Percentiles rank a stretch among this genome's conserved stretches.
Evolutionary conservation across 1,284 basidiomycete species (phyloP).

Genomic region (Grifola frondosa): DNA sequence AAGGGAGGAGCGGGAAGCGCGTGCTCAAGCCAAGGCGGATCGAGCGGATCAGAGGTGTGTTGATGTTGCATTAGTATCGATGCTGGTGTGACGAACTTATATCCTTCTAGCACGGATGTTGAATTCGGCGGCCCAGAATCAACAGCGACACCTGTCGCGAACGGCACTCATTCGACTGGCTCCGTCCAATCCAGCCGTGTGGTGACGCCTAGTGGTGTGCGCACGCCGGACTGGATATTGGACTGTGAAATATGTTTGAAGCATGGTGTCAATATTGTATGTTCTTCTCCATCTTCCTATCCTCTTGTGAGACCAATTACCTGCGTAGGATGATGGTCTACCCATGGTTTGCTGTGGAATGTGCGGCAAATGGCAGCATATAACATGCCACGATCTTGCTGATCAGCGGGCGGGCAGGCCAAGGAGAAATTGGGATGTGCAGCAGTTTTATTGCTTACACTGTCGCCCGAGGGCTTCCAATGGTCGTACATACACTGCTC

Average conservation of each 20-base stretch:
- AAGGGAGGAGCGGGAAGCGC: slow-evolving; percentile 45
- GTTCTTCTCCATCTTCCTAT: slow-evolving; percentile 21
- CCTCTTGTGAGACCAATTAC: slow-evolving; percentile 5
- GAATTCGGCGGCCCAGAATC: slow-evolving; percentile 15
- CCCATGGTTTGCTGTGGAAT: slow-evolving; percentile 78
- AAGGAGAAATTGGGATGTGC: slow-evolving; percentile 68
- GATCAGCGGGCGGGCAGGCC: slow-evolving; percentile 57
- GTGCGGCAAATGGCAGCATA: slow-evolving; percentile 85
- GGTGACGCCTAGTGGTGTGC: slow-evolving; percentile 40
- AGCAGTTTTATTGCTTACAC: slow-evolving; percentile 58
- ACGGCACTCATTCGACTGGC: slow-evolving; percentile 23
- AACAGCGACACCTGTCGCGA: slow-evolving; percentile 20
- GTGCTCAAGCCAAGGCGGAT: slow-evolving; percentile 27
- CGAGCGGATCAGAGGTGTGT: slow-evolving; percentile 24
- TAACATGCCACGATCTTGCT: slow-evolving; percentile 68
- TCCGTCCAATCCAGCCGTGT: slow-evolving; percentile 29
- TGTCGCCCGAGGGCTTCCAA: slow-evolving; percentile 36
- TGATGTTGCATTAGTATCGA: not conserved
- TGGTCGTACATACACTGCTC: slow-evolving; percentile 9
- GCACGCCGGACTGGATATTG: slow-evolving; percentile 71
- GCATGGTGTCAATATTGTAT: slow-evolving; percentile 67
- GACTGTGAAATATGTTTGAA: slow-evolving; percentile 81
- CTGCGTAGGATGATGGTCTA: slow-evolving; percentile 70
- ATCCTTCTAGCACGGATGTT: slow-evolving; percentile 9
- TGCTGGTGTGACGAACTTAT: not conserved